phyloP scores from a whole-genome alignment of 2,329 filamentous ascomycete genomes.

The Aspergillus tamarii region DNA sequence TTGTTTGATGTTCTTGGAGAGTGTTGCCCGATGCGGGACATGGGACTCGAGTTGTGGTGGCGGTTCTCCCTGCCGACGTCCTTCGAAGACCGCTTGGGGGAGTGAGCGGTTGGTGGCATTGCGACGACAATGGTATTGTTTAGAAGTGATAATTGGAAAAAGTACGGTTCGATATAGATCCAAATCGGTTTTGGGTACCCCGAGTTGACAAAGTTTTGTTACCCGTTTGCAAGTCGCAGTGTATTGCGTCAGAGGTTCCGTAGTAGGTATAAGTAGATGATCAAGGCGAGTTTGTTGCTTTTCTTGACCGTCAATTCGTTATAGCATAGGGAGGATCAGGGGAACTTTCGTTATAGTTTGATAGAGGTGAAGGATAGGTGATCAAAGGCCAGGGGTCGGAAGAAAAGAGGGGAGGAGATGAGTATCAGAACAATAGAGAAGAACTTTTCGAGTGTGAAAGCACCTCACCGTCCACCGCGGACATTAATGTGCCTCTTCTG shows the following conservation, averaged over 20 bases:
- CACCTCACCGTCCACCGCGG: conserved; percentile 41
- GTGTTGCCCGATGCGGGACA: conserved; percentile 26
- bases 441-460: conserved; percentile 29
- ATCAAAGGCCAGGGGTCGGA: conserved; percentile 17
- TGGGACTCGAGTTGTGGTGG: conserved; percentile 27
- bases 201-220: conserved; percentile 23
- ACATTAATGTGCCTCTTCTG: conserved; percentile 42
- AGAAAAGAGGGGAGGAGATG: conserved; percentile 20
- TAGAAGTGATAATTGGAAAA: not conserved
- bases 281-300: conserved; percentile 10
- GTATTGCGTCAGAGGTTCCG: conserved; percentile 27
- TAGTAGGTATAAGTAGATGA: conserved; percentile 8
- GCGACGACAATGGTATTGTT: conserved; percentile 21
- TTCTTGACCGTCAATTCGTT: conserved; percentile 20
- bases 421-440: conserved; percentile 14
- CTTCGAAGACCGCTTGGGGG: conserved; percentile 33
- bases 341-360: conserved; percentile 16
- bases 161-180: not conserved
- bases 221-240: conserved; percentile 18
- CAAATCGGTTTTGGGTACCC: conserved; percentile 7
- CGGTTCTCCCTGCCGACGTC: conserved; percentile 29
- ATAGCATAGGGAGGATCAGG: conserved; percentile 14
- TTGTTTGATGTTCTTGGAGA: conserved; percentile 32
- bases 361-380: conserved; percentile 17
- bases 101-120: conserved; percentile 31